Evolutionary conservation across 2,329 filamentous ascomycete species (phyloP).

Genomic region (Trichothecium sympodiale): DNA sequence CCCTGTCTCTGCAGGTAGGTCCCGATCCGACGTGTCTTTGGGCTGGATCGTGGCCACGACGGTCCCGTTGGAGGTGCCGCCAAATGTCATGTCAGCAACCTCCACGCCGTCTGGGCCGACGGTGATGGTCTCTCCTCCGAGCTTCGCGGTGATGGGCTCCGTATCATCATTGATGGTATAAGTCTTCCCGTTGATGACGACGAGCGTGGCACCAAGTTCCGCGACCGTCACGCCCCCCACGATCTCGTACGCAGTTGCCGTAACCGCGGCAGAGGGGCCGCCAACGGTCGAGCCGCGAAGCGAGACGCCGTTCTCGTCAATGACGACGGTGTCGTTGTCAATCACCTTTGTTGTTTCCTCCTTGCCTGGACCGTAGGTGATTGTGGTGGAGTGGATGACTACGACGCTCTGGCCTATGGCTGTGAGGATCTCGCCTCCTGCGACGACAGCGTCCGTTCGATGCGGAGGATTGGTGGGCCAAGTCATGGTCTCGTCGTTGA

Average conservation of each 20-base stretch:
- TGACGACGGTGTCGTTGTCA: conserved; percentile 37
- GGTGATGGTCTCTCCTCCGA: conserved; percentile 39
- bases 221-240: conserved; percentile 43
- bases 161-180: conserved; percentile 39
- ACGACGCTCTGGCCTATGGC: conserved; percentile 28
- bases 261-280: conserved; percentile 22
- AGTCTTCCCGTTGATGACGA: conserved; percentile 37
- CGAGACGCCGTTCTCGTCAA: conserved; percentile 34
- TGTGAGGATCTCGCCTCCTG: conserved; percentile 36
- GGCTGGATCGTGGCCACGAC: conserved; percentile 28
- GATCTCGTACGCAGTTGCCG: conserved; percentile 31
- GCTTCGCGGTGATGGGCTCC: conserved; percentile 29
- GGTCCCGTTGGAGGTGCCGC: conserved; percentile 4
- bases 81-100: conserved; percentile 1
- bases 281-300: conserved; percentile 31
- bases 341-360: conserved; percentile 26
- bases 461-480: not conserved
- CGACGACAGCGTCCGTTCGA: conserved; percentile 26
- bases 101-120: conserved; percentile 39
- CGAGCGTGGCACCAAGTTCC: conserved; percentile 32
- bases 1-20: conserved; percentile 16
- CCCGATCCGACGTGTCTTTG: conserved; percentile 12
- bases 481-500: conserved; percentile 3
- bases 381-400: conserved; percentile 29
- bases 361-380: conserved; percentile 30